Evolutionary conservation across 345 rosid species (phyloP).

Genomic region (Dipteronia dyeriana): DNA sequence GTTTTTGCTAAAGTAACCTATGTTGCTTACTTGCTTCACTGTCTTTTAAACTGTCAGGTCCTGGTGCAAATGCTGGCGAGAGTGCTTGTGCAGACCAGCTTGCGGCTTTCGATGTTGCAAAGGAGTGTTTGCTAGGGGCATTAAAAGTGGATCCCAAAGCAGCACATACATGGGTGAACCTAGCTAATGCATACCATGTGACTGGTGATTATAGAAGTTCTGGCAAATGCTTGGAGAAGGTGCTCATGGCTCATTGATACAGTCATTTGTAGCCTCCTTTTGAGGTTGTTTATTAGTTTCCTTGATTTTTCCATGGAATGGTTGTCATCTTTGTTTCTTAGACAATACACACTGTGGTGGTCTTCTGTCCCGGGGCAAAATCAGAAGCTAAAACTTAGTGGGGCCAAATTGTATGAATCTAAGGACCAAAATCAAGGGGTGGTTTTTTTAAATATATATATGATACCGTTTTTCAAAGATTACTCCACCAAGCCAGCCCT

Average conservation of each 20-base stretch:
- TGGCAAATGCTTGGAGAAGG: conserved; percentile 99
- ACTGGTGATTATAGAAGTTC: conserved; percentile 83
- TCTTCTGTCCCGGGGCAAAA: not conserved
- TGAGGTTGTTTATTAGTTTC: conserved; percentile 59
- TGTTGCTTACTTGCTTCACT: not conserved
- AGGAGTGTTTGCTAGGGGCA: conserved; percentile 80
- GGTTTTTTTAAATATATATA: too few relatives aligned
- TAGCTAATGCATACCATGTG: conserved; percentile 77
- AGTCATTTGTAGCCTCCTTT: conserved; percentile 47
- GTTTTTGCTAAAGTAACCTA: not conserved
- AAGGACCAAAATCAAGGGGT: not conserved
- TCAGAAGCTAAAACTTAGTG: not conserved
- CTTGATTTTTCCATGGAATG: conserved; percentile 31
- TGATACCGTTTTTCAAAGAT: too few relatives aligned
- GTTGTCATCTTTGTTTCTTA: conserved; percentile 17
- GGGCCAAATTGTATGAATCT: not conserved
- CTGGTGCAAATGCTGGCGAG: conserved; percentile 78
- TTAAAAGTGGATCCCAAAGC: conserved; percentile 79
- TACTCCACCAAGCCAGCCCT: too few relatives aligned
- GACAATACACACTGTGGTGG: not conserved
- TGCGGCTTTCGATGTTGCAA: conserved; percentile 69
- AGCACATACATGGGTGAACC: conserved; percentile 78
- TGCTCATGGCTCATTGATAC: conserved; percentile 60
- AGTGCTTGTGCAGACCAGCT: conserved; percentile 56
- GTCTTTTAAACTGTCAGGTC: conserved; percentile 53